These are phyloP conservation scores for Rosa persica DNA, from an alignment of 306 rosid species.

Conservation along the genomic window DNA sequence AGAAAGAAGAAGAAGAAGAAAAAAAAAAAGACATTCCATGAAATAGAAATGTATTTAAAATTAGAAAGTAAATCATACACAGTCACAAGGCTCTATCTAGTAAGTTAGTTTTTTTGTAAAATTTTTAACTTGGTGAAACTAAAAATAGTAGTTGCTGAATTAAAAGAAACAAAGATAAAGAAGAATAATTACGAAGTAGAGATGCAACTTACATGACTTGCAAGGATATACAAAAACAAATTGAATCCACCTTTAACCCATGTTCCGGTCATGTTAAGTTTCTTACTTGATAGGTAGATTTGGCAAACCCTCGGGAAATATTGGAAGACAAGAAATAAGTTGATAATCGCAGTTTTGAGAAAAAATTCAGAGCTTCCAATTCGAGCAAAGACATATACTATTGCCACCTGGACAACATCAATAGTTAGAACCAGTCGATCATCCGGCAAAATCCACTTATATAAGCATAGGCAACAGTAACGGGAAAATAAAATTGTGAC, in stretches of 20 bases:
- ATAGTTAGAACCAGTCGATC: background rate
- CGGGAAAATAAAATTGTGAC: background rate
- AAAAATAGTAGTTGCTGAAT: background rate
- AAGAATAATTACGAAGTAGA: background rate
- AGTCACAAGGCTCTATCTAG: too few relatives aligned
- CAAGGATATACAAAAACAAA: background rate
- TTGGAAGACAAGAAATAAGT: background rate
- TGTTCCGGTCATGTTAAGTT: background rate
- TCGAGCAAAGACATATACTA: background rate
- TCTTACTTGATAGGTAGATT: background rate
- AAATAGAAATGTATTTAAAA: too few relatives aligned
- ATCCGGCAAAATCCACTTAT: background rate
- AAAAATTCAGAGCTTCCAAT: background rate
- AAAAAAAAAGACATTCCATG: too few relatives aligned
- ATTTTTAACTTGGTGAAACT: too few relatives aligned
- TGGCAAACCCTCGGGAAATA: background rate
- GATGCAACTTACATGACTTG: slow-evolving; percentile 12
- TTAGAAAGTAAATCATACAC: too few relatives aligned
- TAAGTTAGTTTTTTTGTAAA: too few relatives aligned
- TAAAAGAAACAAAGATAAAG: background rate
- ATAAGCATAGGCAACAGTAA: background rate
- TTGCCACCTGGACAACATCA: background rate
- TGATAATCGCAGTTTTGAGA: background rate
- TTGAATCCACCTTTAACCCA: background rate
- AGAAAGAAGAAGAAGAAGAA: too few relatives aligned